Evolutionary conservation across 768 basidiomycete species (phyloP), one percentile per base, ranked within the genome.

Genomic region (Termitomyces sp.): DNA sequence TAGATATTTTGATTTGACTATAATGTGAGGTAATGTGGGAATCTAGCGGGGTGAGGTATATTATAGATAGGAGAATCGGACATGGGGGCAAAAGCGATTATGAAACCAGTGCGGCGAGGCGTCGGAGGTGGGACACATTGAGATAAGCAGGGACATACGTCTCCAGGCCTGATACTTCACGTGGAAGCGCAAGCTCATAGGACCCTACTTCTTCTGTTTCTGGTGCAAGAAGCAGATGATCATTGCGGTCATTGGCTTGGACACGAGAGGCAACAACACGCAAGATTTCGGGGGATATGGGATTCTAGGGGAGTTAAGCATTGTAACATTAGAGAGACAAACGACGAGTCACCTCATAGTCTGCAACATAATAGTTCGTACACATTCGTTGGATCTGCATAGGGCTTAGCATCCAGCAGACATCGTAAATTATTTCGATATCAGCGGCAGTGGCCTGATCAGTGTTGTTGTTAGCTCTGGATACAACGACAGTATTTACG

Each of bases 371-470:
- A 74, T 98, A 98, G 70, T 96, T 96, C 56, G 91, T 93, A 71
- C 97, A 98, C 85, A 99, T 94, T 68, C 97, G 88, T 75, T 98
- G 97, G 61, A 99, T 98, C 71, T 99, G 97, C 72, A 95, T 95
- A 2, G 97, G 97, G 60, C 93, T 98, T 44, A 99, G 78, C 89
- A 98, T 98, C 96, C 97, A 98, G 77, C 96, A 98, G 58, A 99
- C 96, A 66, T 95, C 93, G 69, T 97, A 98, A 64, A 99, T 96
- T 65, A 98, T 98, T 73, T 98, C 95, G 58, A 99, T 97, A 67
- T 98, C 97, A 22, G 89, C 88, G 34, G 91, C 81, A 2, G 94
- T 91, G 12, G 95, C 88, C 93, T 95, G 58, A 32, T 45, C 28
- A 53, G 35, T 21, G 45, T 10, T 37, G 58, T 19, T 50, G 57